These are phyloP conservation scores for Fusarium sp. DNA, from an alignment of 2,329 filamentous ascomycete genomes.

Conservation along the genomic window DNA sequence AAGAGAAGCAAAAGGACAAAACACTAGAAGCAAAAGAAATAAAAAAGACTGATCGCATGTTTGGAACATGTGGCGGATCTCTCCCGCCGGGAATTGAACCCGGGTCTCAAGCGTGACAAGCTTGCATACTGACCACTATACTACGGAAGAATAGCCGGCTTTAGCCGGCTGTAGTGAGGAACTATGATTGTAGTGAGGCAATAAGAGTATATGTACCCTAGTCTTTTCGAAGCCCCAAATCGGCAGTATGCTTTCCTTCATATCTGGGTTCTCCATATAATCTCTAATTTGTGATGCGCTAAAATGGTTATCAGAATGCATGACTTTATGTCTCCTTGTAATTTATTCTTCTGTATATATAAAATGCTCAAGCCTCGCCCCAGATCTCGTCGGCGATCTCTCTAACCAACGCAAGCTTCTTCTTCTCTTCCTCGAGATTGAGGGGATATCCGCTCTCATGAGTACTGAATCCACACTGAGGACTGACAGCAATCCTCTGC, in stretches of 20 bases:
- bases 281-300: too few relatives aligned
- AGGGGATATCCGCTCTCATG: slow-evolving; percentile 79
- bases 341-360: background rate
- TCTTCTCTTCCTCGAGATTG: slow-evolving; percentile 74
- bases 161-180: background rate
- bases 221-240: background rate
- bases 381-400: slow-evolving; percentile 79
- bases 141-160: background rate
- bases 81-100: slow-evolving; percentile 42
- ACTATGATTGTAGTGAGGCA: background rate
- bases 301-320: background rate
- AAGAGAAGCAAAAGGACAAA: background rate
- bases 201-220: background rate
- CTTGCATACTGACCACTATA: slow-evolving; percentile 27
- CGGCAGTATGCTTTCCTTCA: background rate
- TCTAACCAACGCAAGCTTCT: slow-evolving; percentile 76
- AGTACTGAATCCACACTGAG: slow-evolving; percentile 79
- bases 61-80: slow-evolving; percentile 37
- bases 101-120: slow-evolving; percentile 40
- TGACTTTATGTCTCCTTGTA: background rate
- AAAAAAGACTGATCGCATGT: slow-evolving; percentile 25
- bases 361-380: slow-evolving; percentile 49
- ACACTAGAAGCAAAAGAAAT: background rate
- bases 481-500: slow-evolving; percentile 73
- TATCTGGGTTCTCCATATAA: too few relatives aligned